Base-by-base conservation (phyloP, 2,329 filamentous ascomycete genomes). In the Mycosphaerella sp. region DNA sequence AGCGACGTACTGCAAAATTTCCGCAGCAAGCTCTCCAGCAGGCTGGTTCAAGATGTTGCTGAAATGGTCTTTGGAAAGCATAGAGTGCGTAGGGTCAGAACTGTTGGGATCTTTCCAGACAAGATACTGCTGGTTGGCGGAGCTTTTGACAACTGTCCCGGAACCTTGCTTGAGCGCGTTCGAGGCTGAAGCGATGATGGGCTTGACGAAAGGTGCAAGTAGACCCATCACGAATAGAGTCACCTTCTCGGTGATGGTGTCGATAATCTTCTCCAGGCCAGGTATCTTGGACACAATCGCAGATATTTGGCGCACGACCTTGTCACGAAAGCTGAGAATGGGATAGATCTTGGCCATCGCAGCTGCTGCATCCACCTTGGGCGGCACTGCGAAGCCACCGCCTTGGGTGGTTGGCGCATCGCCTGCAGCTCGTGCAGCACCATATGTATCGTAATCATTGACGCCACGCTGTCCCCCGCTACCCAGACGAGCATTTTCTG, bases 161-260 rank as follows among this genome's bases (percentile, higher is more conserved):
- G 89, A 95, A 3, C 93, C 92, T 23, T 85, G 80, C 73, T 97
- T 95, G 26, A 98, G 78, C 34, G 83, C 82, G 66, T 91, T 84
- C 21, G 89, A 92, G 4, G 92, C 89, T 50, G 87, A 82, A 49
- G 85, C 86, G 70, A 98, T 96, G 67, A 98, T 86, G 9, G 93
- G 93, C 53, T 90, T 83, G 58, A 98, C 81, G 70, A 95, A 97
- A 0, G 93, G 93, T 0, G 93, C 89, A 14, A 98, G 79, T 1
- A 98, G 80, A 5, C 90, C 91, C 58, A 98, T 80, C 48, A 98
- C 82, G 68, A 97, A 97, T 6, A 95, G 79, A 0, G 92, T 95
- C 40, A 98, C 77, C 1, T 87, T 92, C 74, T 98, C 93, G 53
- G 87, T 89, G 64, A 98, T 95, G 64, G 89, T 92, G 60, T 97